Base-by-base conservation (phyloP, 805 yeast species). In the Lipomyces spencermartinsiae region DNA sequence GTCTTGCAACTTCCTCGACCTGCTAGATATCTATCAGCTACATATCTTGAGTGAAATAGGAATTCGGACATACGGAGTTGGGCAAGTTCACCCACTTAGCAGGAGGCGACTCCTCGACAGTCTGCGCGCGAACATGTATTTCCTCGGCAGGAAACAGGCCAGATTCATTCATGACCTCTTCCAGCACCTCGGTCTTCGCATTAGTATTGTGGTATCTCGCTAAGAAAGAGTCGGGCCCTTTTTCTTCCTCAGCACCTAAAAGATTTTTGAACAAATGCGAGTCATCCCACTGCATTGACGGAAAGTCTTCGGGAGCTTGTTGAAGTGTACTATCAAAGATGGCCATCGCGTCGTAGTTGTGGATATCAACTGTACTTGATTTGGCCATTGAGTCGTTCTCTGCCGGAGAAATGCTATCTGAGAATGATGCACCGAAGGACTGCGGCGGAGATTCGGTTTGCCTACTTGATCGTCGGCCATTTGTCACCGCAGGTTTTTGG, bases 91-190 rank as follows among this genome's bases (percentile, higher is more conserved):
- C n/a, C 49, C 49, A 43, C 9, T 4, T 43, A 16, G 49, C 49
- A n/a, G 49, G 49, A 43, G 49, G 49, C 22, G 49, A 43, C 10
- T 43, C 49, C 22, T 43, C 49, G 49, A 43, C 49, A 43, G 49
- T 9, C 22, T 43, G 49, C 49, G 49, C 49, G 9, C 22, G 49
- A 16, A 43, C 10, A 16, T n/a, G 49, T n/a, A 43, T 43, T 19
- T 43, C 49, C 10, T 43, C 49, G 6, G 49, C 49, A 9, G 49
- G 49, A 43, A n/a, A 43, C 9, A 43, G 22, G 49, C 3, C 49
- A 43, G 49, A 8, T n/a, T 43, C 49, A 9, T 4, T 19, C 49
- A 43, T 19, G 49, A 43, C 22, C 4, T 16, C n/a, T 43, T 43
- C 49, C 49, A 43, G 22, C 49, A 43, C 49, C 10, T 43, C 22